Evolutionary conservation across 106 monocot species (phyloP).

Genomic region (Dioscorea alata): DNA sequence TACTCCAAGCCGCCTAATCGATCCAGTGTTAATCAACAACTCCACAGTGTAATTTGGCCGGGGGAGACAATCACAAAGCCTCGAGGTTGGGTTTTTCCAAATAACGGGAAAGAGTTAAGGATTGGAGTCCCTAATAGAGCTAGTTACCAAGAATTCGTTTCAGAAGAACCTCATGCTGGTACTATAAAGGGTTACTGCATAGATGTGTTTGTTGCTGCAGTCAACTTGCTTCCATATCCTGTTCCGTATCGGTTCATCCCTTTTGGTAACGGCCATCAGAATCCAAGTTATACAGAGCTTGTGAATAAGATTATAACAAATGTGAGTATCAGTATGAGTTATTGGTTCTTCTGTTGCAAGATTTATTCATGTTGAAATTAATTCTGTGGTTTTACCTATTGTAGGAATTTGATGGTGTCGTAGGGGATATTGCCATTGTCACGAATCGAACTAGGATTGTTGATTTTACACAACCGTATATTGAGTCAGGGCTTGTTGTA

Average conservation of each 20-base stretch:
- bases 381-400: neutral
- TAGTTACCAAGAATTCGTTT: slow-evolving; percentile 12
- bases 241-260: slow-evolving; percentile 12
- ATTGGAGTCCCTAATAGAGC: slow-evolving; percentile 10
- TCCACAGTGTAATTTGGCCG: slow-evolving; percentile 13
- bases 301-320: neutral
- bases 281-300: slow-evolving; percentile 9
- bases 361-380: too few species aligned
- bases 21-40: slow-evolving; percentile 7
- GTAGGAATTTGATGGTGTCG: slow-evolving; percentile 33
- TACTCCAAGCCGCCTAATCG: slow-evolving; percentile 10
- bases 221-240: slow-evolving; percentile 16
- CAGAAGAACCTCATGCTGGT: neutral
- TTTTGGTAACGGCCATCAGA: slow-evolving; percentile 10
- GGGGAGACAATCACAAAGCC: slow-evolving; percentile 9
- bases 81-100: slow-evolving; percentile 18
- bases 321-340: slow-evolving; percentile 4
- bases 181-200: slow-evolving; percentile 8
- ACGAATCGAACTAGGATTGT: slow-evolving; percentile 33
- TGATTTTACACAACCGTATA: slow-evolving; percentile 39
- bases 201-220: slow-evolving; percentile 13
- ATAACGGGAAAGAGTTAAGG: slow-evolving; percentile 11
- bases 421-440: slow-evolving; percentile 31
- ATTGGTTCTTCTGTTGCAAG: too few species aligned
- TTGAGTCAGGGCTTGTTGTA: slow-evolving; percentile 29